Conservation (phyloP, 768 basidiomycete species). For the Phanerochaete carnosa region DNA sequence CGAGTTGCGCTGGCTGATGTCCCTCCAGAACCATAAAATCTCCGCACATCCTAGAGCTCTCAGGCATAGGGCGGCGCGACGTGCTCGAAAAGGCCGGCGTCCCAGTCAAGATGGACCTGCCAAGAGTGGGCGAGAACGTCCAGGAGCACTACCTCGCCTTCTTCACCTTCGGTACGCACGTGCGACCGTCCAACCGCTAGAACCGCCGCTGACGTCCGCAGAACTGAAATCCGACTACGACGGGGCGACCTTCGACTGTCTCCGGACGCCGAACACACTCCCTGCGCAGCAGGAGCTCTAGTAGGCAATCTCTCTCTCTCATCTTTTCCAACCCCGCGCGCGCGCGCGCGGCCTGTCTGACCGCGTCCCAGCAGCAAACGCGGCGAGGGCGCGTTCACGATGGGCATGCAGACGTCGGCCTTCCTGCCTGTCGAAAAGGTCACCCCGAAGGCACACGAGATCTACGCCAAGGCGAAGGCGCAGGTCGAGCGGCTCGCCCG, state of each 20-base stretch:
- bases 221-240: conserved; percentile 14
- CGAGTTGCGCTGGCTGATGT: neutral
- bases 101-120: conserved; percentile 53
- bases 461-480: neutral
- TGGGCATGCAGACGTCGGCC: conserved; percentile 1
- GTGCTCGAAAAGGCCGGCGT: conserved; percentile 49
- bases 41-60: conserved; percentile 27
- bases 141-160: conserved; percentile 16
- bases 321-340: neutral
- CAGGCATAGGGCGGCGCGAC: conserved; percentile 60
- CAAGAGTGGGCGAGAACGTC: conserved; percentile 69
- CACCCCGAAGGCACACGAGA: neutral
- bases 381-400: conserved; percentile 5
- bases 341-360: conserved; percentile 14
- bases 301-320: conserved; percentile 10
- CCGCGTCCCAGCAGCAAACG: neutral
- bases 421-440: conserved; percentile 3
- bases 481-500: neutral
- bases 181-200: neutral
- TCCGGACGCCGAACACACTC: conserved; percentile 13
- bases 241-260: conserved; percentile 14
- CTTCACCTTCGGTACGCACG: neutral
- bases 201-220: no score
- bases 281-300: conserved; percentile 17
- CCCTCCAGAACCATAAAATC: conserved; percentile 1